A percentile compares a stretch with the other conserved stretches of the same genome.
phyloP scores from a whole-genome alignment of 192 early-diverging fungal species.

The Thamnidium elegans region DNA sequence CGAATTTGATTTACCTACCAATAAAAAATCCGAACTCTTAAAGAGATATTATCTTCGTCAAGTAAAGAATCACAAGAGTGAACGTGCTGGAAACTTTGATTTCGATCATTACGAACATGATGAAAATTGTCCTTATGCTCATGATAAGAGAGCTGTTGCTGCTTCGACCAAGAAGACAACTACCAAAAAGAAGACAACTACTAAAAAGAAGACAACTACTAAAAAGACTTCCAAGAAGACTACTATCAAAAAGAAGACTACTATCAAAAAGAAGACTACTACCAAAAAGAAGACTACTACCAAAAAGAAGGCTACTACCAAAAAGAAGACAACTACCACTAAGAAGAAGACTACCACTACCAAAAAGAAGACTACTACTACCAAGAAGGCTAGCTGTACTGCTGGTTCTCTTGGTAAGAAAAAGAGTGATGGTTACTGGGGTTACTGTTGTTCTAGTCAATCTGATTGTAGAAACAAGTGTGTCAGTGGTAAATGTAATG shows the following conservation, averaged over 20 bases:
- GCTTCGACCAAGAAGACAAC: not conserved
- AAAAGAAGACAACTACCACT: conserved; percentile 3
- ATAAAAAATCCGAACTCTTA: conserved; percentile 1
- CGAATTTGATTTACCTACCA: conserved; percentile 17
- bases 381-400: not conserved
- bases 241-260: not conserved
- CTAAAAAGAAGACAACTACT: not conserved
- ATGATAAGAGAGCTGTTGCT: not conserved
- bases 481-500: not conserved
- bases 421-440: not conserved
- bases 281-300: not conserved
- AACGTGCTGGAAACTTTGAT: not conserved
- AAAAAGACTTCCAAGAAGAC: not conserved
- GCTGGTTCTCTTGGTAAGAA: not conserved
- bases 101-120: not conserved
- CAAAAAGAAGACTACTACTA: not conserved
- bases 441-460: not conserved
- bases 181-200: not conserved
- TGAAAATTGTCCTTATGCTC: conserved; percentile 3
- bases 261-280: not conserved
- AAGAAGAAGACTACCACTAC: not conserved
- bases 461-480: not conserved
- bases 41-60: conserved; percentile 17
- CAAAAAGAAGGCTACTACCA: not conserved
- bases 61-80: not conserved